Evolutionary conservation across 352 stramenopile species (phyloP).

Genomic region (Globisporangium cylindrosporum): DNA sequence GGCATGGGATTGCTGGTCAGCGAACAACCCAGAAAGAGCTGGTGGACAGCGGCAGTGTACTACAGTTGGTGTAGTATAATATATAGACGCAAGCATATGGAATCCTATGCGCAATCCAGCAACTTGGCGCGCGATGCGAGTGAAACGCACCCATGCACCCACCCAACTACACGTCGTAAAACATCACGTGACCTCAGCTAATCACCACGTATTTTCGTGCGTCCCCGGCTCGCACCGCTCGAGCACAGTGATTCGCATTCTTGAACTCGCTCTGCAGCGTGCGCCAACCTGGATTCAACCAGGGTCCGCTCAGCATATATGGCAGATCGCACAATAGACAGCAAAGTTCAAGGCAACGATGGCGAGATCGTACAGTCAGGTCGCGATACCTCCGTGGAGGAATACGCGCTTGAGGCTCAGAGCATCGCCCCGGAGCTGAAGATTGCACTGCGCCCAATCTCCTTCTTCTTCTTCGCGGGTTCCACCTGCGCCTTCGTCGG

Average conservation of each 20-base stretch:
- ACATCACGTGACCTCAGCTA: not conserved
- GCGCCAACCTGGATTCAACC: not conserved
- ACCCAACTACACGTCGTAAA: no score
- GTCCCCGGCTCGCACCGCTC: not conserved
- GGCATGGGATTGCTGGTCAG: not conserved
- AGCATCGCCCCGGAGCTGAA: not conserved
- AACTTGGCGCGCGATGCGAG: not conserved
- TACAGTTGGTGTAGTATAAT: not conserved
- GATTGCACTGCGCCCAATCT: not conserved
- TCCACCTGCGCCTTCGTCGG: not conserved
- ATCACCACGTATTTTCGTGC: not conserved
- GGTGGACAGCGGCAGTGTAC: not conserved
- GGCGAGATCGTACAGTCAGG: not conserved
- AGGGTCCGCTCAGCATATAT: not conserved
- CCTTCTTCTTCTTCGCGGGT: not conserved
- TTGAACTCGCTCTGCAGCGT: not conserved
- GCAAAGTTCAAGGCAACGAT: not conserved
- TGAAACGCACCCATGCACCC: not conserved
- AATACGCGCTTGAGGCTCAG: not conserved
- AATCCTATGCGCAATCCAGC: not conserved
- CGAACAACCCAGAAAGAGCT: not conserved
- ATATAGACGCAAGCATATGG: not conserved
- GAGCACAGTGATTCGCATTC: not conserved
- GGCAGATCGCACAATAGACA: not conserved
- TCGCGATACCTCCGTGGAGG: not conserved